phyloP scores from a whole-genome alignment of 2,329 filamentous ascomycete species.

The Fusarium cyanostomum region DNA sequence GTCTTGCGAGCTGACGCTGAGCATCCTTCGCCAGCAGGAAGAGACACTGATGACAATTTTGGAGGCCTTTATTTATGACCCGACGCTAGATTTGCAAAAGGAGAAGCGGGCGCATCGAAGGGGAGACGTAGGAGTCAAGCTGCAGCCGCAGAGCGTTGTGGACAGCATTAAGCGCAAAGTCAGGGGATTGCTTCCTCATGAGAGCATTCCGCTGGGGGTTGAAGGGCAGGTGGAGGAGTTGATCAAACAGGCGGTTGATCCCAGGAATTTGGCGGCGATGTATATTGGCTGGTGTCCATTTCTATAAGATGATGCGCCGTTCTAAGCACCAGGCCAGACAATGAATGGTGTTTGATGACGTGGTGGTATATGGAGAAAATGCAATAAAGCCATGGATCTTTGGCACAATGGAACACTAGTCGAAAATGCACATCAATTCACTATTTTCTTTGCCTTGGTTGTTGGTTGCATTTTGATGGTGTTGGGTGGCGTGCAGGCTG shows the following conservation, averaged over 20 bases:
- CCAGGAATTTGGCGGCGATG: slow-evolving; percentile 86
- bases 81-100: slow-evolving; percentile 87
- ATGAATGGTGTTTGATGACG: neutral
- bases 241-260: slow-evolving; percentile 85
- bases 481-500: slow-evolving; percentile 1
- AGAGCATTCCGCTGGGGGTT: slow-evolving; percentile 91
- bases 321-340: neutral
- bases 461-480: slow-evolving; percentile 1
- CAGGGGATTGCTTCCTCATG: slow-evolving; percentile 81
- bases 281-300: slow-evolving; percentile 92
- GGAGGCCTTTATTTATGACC: slow-evolving; percentile 96
- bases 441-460: neutral
- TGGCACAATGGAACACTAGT: neutral
- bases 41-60: slow-evolving; percentile 98
- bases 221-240: slow-evolving; percentile 98
- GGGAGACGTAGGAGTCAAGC: slow-evolving; percentile 55
- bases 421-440: neutral
- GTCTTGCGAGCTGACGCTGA: slow-evolving; percentile 87
- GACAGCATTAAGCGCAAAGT: slow-evolving; percentile 91
- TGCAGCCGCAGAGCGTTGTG: slow-evolving; percentile 77
- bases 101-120: slow-evolving; percentile 62
- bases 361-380: neutral
- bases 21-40: slow-evolving; percentile 86
- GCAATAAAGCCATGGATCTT: neutral
- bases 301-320: slow-evolving; percentile 43